Percentiles rank a stretch among this genome's conserved stretches.
These are phyloP conservation scores for Lichtheimia corymbifera DNA, from an alignment of 371 early-diverging fungal genomes.

Conservation along the genomic window DNA sequence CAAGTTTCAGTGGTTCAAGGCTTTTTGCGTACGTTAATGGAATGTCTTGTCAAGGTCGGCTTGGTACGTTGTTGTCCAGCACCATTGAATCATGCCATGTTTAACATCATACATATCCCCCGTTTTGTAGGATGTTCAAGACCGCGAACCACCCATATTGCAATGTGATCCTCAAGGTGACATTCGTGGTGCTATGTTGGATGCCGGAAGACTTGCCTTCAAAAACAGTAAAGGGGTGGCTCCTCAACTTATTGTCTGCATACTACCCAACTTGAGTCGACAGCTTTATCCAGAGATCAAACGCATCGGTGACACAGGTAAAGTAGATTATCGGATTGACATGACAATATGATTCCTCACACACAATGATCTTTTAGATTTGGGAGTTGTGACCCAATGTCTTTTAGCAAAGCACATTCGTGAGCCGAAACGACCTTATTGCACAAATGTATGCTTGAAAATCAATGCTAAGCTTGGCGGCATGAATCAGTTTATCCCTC, in stretches of 20 bases:
- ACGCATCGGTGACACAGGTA: conserved; percentile 81
- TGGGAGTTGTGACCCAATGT: conserved; percentile 93
- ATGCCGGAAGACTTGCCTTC: conserved; percentile 66
- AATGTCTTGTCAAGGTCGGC: conserved; percentile 32
- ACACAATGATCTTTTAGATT: conserved; percentile 28
- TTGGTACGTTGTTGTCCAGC: conserved; percentile 36
- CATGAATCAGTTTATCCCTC: conserved; percentile 60
- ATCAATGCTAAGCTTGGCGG: conserved; percentile 91
- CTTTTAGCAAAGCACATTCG: conserved; percentile 76
- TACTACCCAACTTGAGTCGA: conserved; percentile 83
- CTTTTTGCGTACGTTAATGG: no score
- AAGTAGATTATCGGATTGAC: conserved; percentile 7
- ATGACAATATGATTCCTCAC: neutral
- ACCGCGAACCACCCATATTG: conserved; percentile 68
- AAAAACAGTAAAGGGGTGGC: conserved; percentile 64
- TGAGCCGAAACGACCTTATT: conserved; percentile 69
- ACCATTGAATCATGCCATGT: neutral
- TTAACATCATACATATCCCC: conserved; percentile 11
- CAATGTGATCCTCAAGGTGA: conserved; percentile 70
- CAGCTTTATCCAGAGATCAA: conserved; percentile 94
- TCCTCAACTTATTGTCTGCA: conserved; percentile 81
- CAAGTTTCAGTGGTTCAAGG: no score
- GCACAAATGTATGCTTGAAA: conserved; percentile 81
- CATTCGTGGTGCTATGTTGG: conserved; percentile 65
- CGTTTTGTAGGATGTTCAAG: conserved; percentile 25